phyloP scores from a whole-genome alignment of 495 filamentous ascomycete species.

The Lepraria neglecta region DNA sequence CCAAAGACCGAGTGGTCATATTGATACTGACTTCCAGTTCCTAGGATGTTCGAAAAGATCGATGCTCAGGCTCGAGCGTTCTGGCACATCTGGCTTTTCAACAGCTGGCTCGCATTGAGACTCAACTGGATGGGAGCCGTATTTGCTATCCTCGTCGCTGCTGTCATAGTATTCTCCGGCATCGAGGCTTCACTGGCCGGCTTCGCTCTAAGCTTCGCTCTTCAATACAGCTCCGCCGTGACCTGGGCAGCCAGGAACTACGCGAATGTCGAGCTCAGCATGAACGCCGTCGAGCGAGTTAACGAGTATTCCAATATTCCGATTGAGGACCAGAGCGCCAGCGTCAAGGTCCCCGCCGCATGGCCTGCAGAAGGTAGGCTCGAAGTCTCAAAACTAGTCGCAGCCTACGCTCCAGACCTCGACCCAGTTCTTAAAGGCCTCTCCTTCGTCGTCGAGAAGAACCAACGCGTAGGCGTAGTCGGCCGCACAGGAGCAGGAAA shows the following conservation, averaged over 20 bases:
- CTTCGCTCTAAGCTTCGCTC: conserved; percentile 58
- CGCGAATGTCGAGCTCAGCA: conserved; percentile 61
- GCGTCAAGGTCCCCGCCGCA: conserved; percentile 58
- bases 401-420: conserved; percentile 69
- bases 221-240: conserved; percentile 49
- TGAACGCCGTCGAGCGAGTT: conserved; percentile 80
- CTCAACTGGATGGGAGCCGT: conserved; percentile 60
- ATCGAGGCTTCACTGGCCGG: conserved; percentile 74
- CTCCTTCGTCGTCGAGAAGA: conserved; percentile 60
- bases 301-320: conserved; percentile 70
- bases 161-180: conserved; percentile 53
- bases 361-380: conserved; percentile 76
- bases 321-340: conserved; percentile 58
- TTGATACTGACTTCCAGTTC: not conserved
- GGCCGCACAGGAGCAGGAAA: conserved; percentile 86
- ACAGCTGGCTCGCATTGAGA: conserved; percentile 62
- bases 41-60: conserved; percentile 51
- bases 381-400: conserved; percentile 65
- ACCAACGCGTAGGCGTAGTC: conserved; percentile 74
- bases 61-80: conserved; percentile 51
- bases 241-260: conserved; percentile 44
- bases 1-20: not conserved
- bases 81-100: conserved; percentile 63
- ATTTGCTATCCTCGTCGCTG: conserved; percentile 60
- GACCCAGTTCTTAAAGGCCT: conserved; percentile 71